Conservation (phyloP, 805 yeast species). For the Teunomyces cretensis region DNA sequence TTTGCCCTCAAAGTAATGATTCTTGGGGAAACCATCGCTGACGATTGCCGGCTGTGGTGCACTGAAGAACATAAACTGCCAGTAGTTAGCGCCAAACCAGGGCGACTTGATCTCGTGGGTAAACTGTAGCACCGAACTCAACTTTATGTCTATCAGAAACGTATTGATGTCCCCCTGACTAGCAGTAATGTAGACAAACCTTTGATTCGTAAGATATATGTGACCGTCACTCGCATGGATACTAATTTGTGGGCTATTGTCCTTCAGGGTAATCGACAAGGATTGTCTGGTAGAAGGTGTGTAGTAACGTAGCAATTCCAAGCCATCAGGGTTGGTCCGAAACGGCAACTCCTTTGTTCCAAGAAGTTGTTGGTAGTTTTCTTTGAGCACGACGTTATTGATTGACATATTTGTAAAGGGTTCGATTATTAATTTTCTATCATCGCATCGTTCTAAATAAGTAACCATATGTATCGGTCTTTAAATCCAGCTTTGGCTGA, state of each 20-base stretch:
- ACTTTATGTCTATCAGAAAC: constrained; percentile 35
- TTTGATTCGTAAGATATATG: constrained; percentile 40
- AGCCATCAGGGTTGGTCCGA: constrained; percentile 17
- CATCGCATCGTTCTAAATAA: neutral
- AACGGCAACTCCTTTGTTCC: constrained; percentile 16
- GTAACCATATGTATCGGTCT: constrained; percentile 12
- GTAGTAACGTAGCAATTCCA: constrained; percentile 15
- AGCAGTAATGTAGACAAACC: constrained; percentile 40
- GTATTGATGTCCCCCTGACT: constrained; percentile 43
- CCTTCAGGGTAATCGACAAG: constrained; percentile 23
- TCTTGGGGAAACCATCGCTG: constrained; percentile 40
- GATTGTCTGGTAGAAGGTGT: constrained; percentile 27
- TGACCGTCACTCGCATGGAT: constrained; percentile 39
- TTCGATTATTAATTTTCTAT: neutral
- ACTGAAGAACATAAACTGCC: constrained; percentile 42
- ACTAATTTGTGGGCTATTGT: constrained; percentile 13
- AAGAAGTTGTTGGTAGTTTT: constrained; percentile 11
- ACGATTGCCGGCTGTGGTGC: constrained; percentile 30
- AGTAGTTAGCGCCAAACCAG: constrained; percentile 55
- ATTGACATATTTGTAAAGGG: constrained; percentile 23
- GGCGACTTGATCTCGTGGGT: constrained; percentile 45
- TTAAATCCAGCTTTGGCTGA: constrained; percentile 27
- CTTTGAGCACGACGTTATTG: constrained; percentile 21
- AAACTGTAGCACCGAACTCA: constrained; percentile 29
- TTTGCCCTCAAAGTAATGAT: constrained; percentile 36